Evolutionary conservation across 306 rosid genomes (phyloP), one percentile per base, ranked within the genome.

Genomic region (Boehmeria nivea): DNA sequence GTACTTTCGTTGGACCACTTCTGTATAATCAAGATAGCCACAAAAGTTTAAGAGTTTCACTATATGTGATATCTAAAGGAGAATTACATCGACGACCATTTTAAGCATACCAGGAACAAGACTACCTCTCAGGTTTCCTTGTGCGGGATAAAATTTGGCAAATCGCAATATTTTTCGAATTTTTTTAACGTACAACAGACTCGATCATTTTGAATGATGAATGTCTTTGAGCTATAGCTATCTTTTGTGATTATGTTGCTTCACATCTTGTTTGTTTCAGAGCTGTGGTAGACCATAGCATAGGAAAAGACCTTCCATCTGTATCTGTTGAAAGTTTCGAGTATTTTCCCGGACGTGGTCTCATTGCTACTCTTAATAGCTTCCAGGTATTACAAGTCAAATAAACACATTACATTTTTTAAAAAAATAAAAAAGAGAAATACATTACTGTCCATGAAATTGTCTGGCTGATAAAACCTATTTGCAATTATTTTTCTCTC

Each of bases 281-380:
- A 76, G 99, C 99, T 67, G 99, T 91, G 42, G 99, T 91, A 28
- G 95, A 91, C 62, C 96, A 91, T 64, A 84, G 96, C 59, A 82
- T 78, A 60, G 99, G 99, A 57, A 81, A 83, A 81, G 89, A 87
- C 65, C 96, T 91, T 61, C 99, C 96, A 52, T 77, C 95, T 73
- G 78, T 91, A 63, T 84, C 95, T 49, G 87, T 91, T 73, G 96
- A 87, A 72, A 87, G 82, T 71, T 87, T 81, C 22, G 96, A 91
- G 77, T 91, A 87, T 78, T 87, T 87, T 75, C 99, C 96, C 42
- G 99, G 99, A 17, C 83, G 82, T 75, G 99, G 99, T 75, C 89
- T 91, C 51, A 34, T 69, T 48, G 99, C 96, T 47, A 91, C 96
- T 73, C 73, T 91, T 62, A 78, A 87, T 60, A 73, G 83, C 78